Evolutionary conservation across 306 rosid genomes (phyloP).

Genomic region (Oemleria cerasiformis): DNA sequence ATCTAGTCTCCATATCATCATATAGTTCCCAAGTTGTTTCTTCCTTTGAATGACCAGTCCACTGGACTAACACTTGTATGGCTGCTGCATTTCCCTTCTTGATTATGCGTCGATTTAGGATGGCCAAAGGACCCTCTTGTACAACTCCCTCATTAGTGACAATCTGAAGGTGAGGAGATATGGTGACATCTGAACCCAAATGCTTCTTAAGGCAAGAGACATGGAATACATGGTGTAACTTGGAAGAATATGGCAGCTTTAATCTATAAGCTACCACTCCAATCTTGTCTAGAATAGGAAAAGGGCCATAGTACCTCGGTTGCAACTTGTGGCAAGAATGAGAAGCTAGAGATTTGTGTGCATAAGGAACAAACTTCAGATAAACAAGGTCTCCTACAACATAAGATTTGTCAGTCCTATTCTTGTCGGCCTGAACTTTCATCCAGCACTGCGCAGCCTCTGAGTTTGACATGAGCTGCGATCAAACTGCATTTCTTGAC

Average conservation of each 20-base stretch:
- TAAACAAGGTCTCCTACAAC: not conserved
- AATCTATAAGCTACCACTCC: not conserved
- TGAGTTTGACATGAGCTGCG: too few species aligned
- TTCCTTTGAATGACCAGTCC: not conserved
- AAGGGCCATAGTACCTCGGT: not conserved
- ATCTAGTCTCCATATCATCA: not conserved
- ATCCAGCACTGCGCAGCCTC: too few species aligned
- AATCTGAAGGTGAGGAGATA: not conserved
- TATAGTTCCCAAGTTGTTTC: not conserved
- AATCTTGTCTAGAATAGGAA: not conserved
- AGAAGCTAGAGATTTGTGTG: not conserved
- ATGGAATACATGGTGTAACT: not conserved
- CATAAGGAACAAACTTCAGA: too few species aligned
- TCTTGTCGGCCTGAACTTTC: too few species aligned
- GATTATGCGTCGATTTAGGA: not conserved
- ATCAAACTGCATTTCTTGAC: not conserved
- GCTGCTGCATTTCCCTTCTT: not conserved
- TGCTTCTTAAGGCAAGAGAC: not conserved
- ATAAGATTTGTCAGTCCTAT: not conserved
- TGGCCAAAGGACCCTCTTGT: accelerated
- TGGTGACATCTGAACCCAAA: not conserved
- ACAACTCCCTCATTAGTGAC: not conserved
- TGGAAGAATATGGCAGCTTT: not conserved
- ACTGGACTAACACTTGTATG: not conserved
- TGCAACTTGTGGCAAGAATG: not conserved